Evolutionary conservation across 352 stramenopile genomes (phyloP), one percentile per base, ranked within the genome.

Genomic region (Pythium folliculosum): DNA sequence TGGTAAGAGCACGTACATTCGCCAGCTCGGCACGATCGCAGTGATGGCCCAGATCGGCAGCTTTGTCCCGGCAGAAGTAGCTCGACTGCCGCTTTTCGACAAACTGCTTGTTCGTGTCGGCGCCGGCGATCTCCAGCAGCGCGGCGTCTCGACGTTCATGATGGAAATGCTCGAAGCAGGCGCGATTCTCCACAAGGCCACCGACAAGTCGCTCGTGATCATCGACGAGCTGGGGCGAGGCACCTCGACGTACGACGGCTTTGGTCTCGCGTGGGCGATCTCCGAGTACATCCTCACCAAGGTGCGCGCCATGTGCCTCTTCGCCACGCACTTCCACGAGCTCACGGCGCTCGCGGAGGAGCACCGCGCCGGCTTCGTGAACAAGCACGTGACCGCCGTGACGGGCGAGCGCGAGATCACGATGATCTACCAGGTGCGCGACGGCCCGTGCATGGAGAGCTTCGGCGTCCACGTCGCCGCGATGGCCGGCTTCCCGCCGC

Each of bases 321-420:
- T 99, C 83, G 97, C 98, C 8, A 99, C 98, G 22, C 98, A 99
- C 79, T 99, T 99, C 71, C 97, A 99, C 81, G 98, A 99, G 75
- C 82, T 99, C 37, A 99, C 97, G 38, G 86, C 84, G 17, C 74
- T 99, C n/a, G 79, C 90, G 66, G 76, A 95, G 23, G 85, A 90
- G 17, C 69, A 91, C 57, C 32, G 71, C 19, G 64, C 88, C 25
- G 76, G 81, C 21, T 92, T 93, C 52, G 89, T 98, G 22, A 99
- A 99, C 77, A 97, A 97, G 63, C 97, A 99, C 80, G 95, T 99
- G 23, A 97, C 93, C 16, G 97, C 97, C 22, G 77, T 97, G 40
- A 80, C 86, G 17, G 78, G 63, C 61, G 82, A 92, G 58, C 72
- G 78, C n/a, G 81, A 89, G 55, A 95, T 96, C 78, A 94, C 89